These are phyloP conservation scores for Krasilnikovozyma curviuscula DNA, from an alignment of 768 basidiomycete species.

Conservation along the genomic window DNA sequence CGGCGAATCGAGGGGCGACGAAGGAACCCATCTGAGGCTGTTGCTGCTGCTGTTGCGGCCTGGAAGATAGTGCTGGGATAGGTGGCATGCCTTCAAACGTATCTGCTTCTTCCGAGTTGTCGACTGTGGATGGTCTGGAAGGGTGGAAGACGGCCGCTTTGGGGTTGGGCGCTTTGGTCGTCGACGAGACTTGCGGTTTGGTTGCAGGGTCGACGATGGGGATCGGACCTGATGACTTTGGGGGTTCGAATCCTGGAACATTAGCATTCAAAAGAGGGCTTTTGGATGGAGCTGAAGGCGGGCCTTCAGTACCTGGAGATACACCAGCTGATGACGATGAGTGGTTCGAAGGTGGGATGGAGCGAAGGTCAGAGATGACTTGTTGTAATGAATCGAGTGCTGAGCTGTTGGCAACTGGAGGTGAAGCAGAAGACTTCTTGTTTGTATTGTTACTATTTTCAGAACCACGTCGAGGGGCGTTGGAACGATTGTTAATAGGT, in stretches of 20 bases:
- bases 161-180: constrained; percentile 13
- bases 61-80: constrained; percentile 35
- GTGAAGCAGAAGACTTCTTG: background rate
- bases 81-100: constrained; percentile 36
- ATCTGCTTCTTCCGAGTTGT: constrained; percentile 20
- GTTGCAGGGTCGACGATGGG: background rate
- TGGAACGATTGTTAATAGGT: too few relatives aligned
- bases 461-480: too few relatives aligned
- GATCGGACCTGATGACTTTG: background rate
- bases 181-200: constrained; percentile 35
- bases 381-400: constrained; percentile 41
- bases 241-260: background rate
- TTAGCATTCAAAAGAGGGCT: background rate
- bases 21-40: constrained; percentile 36
- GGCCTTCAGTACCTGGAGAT: constrained; percentile 28
- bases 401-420: constrained; percentile 2
- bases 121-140: constrained; percentile 36
- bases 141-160: constrained; percentile 62
- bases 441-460: too few relatives aligned
- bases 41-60: constrained; percentile 30
- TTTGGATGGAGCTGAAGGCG: constrained; percentile 20
- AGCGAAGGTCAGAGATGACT: constrained; percentile 84
- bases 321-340: constrained; percentile 28
- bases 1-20: constrained; percentile 67
- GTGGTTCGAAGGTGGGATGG: constrained; percentile 46